Evolutionary conservation across 805 yeast genomes (phyloP).

Genomic region (Hemisphaericaspora nanyangensis): DNA sequence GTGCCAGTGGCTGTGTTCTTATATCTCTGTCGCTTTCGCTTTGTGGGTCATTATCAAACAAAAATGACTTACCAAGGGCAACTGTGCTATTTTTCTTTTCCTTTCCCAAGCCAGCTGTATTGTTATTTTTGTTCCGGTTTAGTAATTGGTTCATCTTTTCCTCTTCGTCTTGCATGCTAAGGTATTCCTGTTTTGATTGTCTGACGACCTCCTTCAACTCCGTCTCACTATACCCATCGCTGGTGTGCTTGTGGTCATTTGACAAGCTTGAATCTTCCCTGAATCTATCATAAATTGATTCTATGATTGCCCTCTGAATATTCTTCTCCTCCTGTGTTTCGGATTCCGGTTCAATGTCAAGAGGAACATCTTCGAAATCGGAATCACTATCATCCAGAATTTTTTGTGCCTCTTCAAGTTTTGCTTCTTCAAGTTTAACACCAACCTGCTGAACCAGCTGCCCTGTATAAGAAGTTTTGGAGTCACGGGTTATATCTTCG

Average conservation of each 20-base stretch:
- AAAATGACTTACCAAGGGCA: slow-evolving; percentile 19
- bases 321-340: slow-evolving; percentile 27
- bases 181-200: slow-evolving; percentile 42
- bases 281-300: slow-evolving; percentile 33
- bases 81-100: background rate
- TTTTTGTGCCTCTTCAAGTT: background rate
- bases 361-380: slow-evolving; percentile 61
- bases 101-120: background rate
- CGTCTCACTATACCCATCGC: slow-evolving; percentile 23
- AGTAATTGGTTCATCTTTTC: slow-evolving; percentile 8
- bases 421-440: background rate
- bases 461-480: slow-evolving; percentile 1
- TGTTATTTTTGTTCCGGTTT: background rate
- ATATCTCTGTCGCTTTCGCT: slow-evolving; percentile 1
- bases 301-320: slow-evolving; percentile 27
- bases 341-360: slow-evolving; percentile 22
- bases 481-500: slow-evolving; percentile 1
- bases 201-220: slow-evolving; percentile 47
- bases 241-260: background rate
- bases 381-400: slow-evolving; percentile 10
- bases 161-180: slow-evolving; percentile 23
- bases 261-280: slow-evolving; percentile 4
- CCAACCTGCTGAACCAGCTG: background rate
- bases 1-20: background rate
- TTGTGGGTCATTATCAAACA: slow-evolving; percentile 10